phyloP scores from a whole-genome alignment of 108 stramenopile genomes.

The Heterococcus sp. region DNA sequence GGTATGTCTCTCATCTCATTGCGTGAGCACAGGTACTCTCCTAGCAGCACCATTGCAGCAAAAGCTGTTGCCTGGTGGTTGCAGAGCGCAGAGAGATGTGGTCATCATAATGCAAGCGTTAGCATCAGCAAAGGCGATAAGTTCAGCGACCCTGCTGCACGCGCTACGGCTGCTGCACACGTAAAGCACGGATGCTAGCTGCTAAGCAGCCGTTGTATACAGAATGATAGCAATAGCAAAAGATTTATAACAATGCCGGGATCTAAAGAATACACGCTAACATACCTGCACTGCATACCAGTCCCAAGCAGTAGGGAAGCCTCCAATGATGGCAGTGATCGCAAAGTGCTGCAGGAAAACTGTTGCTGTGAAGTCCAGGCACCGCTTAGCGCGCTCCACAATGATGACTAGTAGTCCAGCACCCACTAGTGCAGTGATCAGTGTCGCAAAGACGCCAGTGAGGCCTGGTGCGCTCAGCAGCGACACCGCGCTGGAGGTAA shows the following conservation, averaged over 20 bases:
- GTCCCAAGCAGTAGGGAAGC: conserved; percentile 26
- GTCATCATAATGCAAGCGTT: no score
- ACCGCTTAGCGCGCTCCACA: conserved; percentile 49
- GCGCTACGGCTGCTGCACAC: not conserved
- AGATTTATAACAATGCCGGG: no score
- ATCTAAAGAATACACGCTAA: not conserved
- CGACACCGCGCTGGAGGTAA: not conserved
- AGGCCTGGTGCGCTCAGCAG: not conserved
- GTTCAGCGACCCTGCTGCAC: not conserved
- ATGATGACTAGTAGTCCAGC: conserved; percentile 34
- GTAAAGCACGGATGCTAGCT: not conserved
- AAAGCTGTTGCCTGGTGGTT: not conserved
- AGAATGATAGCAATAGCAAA: no score
- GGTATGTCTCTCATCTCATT: not conserved
- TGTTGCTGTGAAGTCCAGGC: conserved; percentile 47
- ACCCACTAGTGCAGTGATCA: not conserved
- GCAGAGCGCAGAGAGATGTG: not conserved
- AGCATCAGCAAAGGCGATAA: not conserved
- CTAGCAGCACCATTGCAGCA: not conserved
- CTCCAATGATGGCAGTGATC: conserved; percentile 12
- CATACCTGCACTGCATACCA: conserved; percentile 38
- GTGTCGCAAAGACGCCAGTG: not conserved
- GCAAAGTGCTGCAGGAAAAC: conserved; percentile 24
- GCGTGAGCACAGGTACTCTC: not conserved
- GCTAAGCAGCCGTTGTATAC: not conserved